Evolutionary conservation across 768 basidiomycete species (phyloP).

Genomic region (Cantharellus anzutake): DNA sequence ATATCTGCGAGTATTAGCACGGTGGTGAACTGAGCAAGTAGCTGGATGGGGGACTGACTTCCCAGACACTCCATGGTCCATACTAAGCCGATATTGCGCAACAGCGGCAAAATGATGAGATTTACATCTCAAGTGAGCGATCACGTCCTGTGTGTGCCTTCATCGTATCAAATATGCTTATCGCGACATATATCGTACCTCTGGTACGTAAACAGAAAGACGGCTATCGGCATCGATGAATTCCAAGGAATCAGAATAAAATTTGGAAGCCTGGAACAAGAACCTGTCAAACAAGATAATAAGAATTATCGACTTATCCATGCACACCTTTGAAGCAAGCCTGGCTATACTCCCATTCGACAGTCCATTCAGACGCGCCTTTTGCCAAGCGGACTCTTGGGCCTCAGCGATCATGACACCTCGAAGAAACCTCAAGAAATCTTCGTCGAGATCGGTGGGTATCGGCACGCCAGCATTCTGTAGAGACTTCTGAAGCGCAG

Average conservation of each 20-base stretch:
- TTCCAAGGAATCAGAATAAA: not conserved
- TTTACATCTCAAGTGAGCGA: slow-evolving; percentile 68
- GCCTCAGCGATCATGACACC: slow-evolving; percentile 80
- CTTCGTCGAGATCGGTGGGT: slow-evolving; percentile 44
- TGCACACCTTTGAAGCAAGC: slow-evolving; percentile 46
- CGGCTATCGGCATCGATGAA: not conserved
- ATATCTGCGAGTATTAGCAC: slow-evolving; percentile 32
- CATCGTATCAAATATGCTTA: not conserved
- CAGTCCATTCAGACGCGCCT: slow-evolving; percentile 48
- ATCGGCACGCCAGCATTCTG: slow-evolving; percentile 27
- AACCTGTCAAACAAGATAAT: not conserved
- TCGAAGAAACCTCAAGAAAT: slow-evolving; percentile 44
- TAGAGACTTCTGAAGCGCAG: slow-evolving; percentile 28
- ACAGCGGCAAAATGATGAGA: slow-evolving; percentile 72
- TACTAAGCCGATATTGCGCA: slow-evolving; percentile 70
- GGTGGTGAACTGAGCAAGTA: not conserved
- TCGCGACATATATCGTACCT: not conserved
- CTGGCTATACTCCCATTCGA: slow-evolving; percentile 75
- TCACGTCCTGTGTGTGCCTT: slow-evolving; percentile 39
- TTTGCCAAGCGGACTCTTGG: slow-evolving; percentile 94
- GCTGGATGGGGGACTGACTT: slow-evolving; percentile 23
- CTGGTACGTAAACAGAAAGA: too few species aligned
- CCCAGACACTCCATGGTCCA: slow-evolving; percentile 55
- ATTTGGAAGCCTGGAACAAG: not conserved
- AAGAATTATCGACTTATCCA: not conserved